Evolutionary conservation across 257 asterid genomes (phyloP).

Genomic region (Euphrasia confusa): DNA sequence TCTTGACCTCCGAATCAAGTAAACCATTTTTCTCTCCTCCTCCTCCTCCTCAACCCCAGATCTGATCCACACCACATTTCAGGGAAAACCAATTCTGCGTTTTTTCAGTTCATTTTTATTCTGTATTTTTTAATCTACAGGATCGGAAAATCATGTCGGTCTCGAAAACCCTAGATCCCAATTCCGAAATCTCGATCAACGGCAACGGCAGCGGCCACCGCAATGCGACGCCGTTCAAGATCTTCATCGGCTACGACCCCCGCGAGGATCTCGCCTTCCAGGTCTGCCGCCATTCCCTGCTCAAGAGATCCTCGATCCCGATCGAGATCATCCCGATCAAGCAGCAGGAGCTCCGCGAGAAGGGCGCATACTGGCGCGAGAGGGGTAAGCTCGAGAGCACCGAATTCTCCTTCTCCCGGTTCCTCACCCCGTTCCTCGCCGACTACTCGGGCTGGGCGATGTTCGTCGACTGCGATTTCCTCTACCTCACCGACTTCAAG

Average conservation of each 20-base stretch:
- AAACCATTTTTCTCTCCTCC: background rate
- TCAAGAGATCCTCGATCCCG: slow-evolving; percentile 71
- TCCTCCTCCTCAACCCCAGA: slow-evolving; percentile 15
- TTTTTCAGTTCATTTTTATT: background rate
- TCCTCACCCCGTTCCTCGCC: slow-evolving; percentile 64
- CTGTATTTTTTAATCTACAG: slow-evolving; percentile 14
- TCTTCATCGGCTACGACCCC: slow-evolving; percentile 80
- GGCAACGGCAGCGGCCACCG: slow-evolving; percentile 25
- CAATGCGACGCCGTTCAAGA: slow-evolving; percentile 38
- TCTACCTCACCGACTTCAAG: slow-evolving; percentile 65
- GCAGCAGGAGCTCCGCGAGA: slow-evolving; percentile 63
- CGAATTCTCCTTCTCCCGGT: slow-evolving; percentile 77
- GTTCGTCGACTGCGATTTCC: slow-evolving; percentile 90
- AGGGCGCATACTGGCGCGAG: slow-evolving; percentile 72
- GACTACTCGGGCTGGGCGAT: slow-evolving; percentile 75
- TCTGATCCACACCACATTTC: slow-evolving; percentile 23
- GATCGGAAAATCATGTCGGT: slow-evolving; percentile 25
- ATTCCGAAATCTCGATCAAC: slow-evolving; percentile 16
- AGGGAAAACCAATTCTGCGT: background rate
- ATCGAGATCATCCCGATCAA: slow-evolving; percentile 63
- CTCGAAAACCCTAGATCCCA: slow-evolving; percentile 8
- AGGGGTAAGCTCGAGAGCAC: slow-evolving; percentile 83
- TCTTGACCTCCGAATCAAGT: slow-evolving; percentile 10
- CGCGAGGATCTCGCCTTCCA: slow-evolving; percentile 70
- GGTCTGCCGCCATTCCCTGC: slow-evolving; percentile 67